Evolutionary conservation across 2,329 filamentous ascomycete genomes (phyloP).

Genomic region (Helminthosporium solani): DNA sequence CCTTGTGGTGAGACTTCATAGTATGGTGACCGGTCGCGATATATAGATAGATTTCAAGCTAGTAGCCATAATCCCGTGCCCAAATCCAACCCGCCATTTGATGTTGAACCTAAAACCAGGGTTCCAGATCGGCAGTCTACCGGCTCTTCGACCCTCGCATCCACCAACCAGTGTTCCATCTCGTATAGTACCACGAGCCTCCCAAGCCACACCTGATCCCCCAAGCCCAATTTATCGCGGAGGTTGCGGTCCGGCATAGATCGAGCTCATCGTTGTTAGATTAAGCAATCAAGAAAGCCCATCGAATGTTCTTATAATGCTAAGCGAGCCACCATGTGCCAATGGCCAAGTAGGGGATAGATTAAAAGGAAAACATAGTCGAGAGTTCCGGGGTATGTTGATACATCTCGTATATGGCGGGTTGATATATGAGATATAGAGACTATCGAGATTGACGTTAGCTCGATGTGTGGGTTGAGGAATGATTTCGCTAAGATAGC

Average conservation of each 20-base stretch:
- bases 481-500: background rate
- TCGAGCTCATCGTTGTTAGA: constrained; percentile 17
- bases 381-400: constrained; percentile 4
- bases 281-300: constrained; percentile 30
- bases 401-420: constrained; percentile 1
- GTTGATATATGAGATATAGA: constrained; percentile 4
- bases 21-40: background rate
- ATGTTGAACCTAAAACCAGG: too few species aligned
- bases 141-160: constrained; percentile 9
- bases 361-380: constrained; percentile 4
- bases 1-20: background rate
- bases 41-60: constrained; percentile 1
- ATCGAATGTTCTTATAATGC: constrained; percentile 17
- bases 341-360: constrained; percentile 18
- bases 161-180: constrained; percentile 18
- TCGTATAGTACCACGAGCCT: constrained; percentile 11
- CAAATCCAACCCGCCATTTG: too few species aligned
- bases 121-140: too few species aligned
- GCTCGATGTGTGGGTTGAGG: background rate
- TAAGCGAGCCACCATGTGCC: constrained; percentile 23
- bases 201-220: background rate
- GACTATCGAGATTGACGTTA: constrained; percentile 4
- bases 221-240: constrained; percentile 15
- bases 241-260: constrained; percentile 12
- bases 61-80: background rate